Evolutionary conservation across 139 green algal genomes (phyloP).

Genomic region (Chlorella sp.): DNA sequence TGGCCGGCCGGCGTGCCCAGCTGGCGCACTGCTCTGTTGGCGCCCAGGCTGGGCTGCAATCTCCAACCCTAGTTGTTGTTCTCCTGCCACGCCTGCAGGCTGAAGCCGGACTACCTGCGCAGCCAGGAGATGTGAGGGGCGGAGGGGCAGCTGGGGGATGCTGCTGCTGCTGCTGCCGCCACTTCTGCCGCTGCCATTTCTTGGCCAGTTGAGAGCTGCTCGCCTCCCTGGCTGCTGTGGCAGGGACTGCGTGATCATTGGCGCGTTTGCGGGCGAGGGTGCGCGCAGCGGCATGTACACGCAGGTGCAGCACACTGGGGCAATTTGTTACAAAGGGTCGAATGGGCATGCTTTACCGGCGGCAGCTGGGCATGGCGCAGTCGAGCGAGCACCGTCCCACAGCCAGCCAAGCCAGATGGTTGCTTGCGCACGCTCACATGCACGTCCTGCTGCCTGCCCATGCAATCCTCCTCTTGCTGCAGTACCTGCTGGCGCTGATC

Average conservation of each 20-base stretch:
- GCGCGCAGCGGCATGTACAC: slow-evolving; percentile 47
- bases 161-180: not conserved
- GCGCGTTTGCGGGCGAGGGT: slow-evolving; percentile 1
- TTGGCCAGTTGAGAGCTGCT: not conserved
- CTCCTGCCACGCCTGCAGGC: not conserved
- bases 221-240: no score
- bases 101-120: slow-evolving; percentile 76
- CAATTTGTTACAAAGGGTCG: no score
- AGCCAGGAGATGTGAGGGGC: slow-evolving; percentile 68
- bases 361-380: no score
- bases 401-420: no score
- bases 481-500: slow-evolving; percentile 81
- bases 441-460: no score
- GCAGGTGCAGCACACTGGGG: not conserved
- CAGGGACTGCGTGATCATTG: not conserved
- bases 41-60: not conserved
- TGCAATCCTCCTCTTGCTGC: no score
- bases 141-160: slow-evolving; percentile 74
- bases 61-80: not conserved
- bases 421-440: no score
- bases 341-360: no score
- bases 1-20: no score
- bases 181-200: not conserved
- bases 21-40: no score
- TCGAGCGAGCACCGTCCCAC: no score